Evolutionary conservation across 352 stramenopile species (phyloP), one percentile per base, ranked within the genome.

Genomic region (Elongisporangium senticosum): DNA sequence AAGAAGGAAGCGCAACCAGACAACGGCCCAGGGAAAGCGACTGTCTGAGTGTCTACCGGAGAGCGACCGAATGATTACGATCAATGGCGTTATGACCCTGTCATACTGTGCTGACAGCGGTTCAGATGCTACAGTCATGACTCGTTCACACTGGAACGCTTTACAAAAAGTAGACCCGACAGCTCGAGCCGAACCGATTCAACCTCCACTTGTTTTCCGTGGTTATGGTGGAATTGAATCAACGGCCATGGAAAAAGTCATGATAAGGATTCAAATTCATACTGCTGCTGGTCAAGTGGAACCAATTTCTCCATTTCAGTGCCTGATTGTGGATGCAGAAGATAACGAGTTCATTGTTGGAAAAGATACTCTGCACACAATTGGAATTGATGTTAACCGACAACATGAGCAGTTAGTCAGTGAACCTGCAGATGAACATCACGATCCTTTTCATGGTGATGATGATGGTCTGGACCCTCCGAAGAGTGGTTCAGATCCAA

Each of bases 311-410:
- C 24, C 24, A 28, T 39, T 51, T 13, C 2, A 20, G 15, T 53
- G 57, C 15, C 49, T 61, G 14, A 49, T 64, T 49, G 33, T 59
- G 19, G 51, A 59, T 15, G 40, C n/a, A 0, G 26, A 62, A 8
- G 58, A 62, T 7, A 43, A 33, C 4, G 63, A 69, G 24, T 65
- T 67, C 23, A 62, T 67, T 24, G 20, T 63, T 19, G 57, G 49
- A 11, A 55, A 61, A n/a, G 63, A 69, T 24, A 24, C 62, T 3
- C 20, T 67, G 4, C 39, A 14, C 1, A 17, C 56, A n/a, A 17
- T 67, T 1, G 63, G 58, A 1, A 62, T 69, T 37, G 58, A 69
- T n/a, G 40, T 69, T 0, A 26, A 69, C 4, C n/a, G 40, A 0
- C 63, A 69, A 17, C 43, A 64, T 0, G 53, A 59, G 17, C 49